Evolutionary conservation across 2,329 filamentous ascomycete species (phyloP).

Genomic region (Microdochium trichocladiopsis): DNA sequence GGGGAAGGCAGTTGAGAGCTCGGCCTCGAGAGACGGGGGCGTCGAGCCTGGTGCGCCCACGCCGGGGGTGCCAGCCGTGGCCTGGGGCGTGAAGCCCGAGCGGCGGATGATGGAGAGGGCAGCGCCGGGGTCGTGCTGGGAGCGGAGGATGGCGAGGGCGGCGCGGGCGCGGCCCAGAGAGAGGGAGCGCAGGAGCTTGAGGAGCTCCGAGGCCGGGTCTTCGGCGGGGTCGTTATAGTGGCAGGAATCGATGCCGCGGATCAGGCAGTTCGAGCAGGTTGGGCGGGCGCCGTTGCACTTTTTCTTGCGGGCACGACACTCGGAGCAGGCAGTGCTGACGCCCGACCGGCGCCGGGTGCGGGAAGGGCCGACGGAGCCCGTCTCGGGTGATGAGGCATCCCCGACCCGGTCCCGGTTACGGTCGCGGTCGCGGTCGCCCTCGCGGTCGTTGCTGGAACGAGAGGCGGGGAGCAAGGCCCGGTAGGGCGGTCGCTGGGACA

Average conservation of each 20-base stretch:
- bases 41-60: background rate
- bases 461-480: background rate
- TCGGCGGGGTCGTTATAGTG: conserved; percentile 9
- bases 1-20: background rate
- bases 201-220: conserved; percentile 12
- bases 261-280: conserved; percentile 9
- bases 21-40: background rate
- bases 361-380: background rate
- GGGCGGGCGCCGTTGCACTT: conserved; percentile 14
- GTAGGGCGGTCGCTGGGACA: background rate
- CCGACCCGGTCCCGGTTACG: too few relatives aligned
- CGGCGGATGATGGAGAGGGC: conserved; percentile 13
- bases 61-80: too few relatives aligned
- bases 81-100: too few relatives aligned
- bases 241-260: conserved; percentile 6
- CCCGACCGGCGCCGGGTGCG: background rate
- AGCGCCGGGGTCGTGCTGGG: conserved; percentile 9
- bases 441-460: background rate
- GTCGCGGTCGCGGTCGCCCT: too few relatives aligned
- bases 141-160: conserved; percentile 12
- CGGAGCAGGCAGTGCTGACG: conserved; percentile 6
- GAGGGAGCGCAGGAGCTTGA: conserved; percentile 14
- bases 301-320: conserved; percentile 11
- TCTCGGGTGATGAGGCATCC: background rate
- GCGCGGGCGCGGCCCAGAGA: conserved; percentile 8